These are phyloP conservation scores for Clonostachys chloroleuca DNA, from an alignment of 2,329 filamentous ascomycete species.

Conservation along the genomic window DNA sequence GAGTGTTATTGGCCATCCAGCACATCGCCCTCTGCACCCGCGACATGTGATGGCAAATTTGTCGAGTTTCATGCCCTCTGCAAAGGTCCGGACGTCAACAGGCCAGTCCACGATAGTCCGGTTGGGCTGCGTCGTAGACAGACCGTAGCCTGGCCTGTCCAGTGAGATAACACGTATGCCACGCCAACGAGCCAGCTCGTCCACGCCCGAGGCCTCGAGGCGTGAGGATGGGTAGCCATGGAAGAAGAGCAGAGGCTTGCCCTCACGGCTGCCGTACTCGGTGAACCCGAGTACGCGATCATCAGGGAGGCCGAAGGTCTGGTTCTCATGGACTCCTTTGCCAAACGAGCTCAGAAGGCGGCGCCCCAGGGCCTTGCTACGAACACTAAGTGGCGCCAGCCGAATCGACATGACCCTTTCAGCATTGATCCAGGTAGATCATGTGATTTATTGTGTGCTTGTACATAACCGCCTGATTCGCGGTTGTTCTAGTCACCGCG, in stretches of 20 bases:
- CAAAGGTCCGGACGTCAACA: conserved; percentile 21
- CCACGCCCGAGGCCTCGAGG: conserved; percentile 22
- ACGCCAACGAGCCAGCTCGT: conserved; percentile 14
- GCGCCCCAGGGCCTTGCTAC: too few relatives aligned
- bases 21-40: conserved; percentile 9
- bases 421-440: too few relatives aligned
- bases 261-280: conserved; percentile 20
- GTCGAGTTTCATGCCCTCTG: conserved; percentile 12
- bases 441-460: too few relatives aligned
- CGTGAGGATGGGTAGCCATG: conserved; percentile 36
- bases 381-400: too few relatives aligned
- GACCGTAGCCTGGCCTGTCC: conserved; percentile 36
- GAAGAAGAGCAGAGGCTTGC: conserved; percentile 28
- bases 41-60: conserved; percentile 24
- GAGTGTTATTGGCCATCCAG: conserved; percentile 12
- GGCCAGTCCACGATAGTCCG: conserved; percentile 26
- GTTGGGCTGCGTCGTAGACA: conserved; percentile 25
- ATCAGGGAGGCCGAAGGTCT: conserved; percentile 27
- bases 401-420: too few relatives aligned
- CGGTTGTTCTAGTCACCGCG: too few relatives aligned
- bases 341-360: too few relatives aligned
- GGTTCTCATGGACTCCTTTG: conserved; percentile 2
- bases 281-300: conserved; percentile 29
- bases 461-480: too few relatives aligned
- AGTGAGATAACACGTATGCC: conserved; percentile 26